Percentiles rank a stretch among this genome's conserved stretches.
phyloP scores from a whole-genome alignment of 345 rosid genomes.

The Adansonia digitata region DNA sequence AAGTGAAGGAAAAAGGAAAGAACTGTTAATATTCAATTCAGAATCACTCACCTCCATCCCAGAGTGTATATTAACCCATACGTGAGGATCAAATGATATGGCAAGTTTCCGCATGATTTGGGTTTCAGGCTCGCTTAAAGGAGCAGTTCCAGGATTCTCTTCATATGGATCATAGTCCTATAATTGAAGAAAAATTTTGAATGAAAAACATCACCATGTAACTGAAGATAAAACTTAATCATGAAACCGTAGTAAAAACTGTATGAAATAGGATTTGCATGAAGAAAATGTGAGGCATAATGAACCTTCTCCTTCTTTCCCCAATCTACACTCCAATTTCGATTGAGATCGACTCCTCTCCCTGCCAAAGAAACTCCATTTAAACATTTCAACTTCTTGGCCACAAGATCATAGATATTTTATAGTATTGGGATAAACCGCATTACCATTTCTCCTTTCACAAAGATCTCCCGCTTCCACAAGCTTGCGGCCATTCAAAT shows the following conservation, averaged over 20 bases:
- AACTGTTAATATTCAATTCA: neutral
- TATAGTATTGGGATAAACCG: conserved; percentile 8
- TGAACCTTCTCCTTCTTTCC: conserved; percentile 94
- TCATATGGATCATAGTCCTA: conserved; percentile 97
- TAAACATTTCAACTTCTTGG: conserved; percentile 11
- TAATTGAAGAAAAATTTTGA: conserved; percentile 13
- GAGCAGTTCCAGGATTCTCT: conserved; percentile 93
- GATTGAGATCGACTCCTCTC: conserved; percentile 96
- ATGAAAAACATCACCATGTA: neutral
- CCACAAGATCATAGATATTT: conserved; percentile 5
- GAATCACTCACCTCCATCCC: conserved; percentile 84
- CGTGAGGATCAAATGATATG: conserved; percentile 83
- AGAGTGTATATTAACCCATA: conserved; percentile 96
- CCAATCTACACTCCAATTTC: conserved; percentile 99
- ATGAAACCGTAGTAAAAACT: neutral
- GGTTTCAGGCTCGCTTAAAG: conserved; percentile 95
- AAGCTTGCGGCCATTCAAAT: conserved; percentile 80
- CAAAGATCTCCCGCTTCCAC: conserved; percentile 95
- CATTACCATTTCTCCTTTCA: conserved; percentile 88
- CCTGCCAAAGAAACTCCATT: conserved; percentile 39
- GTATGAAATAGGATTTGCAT: neutral
- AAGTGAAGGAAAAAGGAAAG: neutral
- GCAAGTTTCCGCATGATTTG: conserved; percentile 95
- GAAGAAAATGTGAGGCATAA: neutral
- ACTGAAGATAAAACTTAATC: neutral